These are phyloP conservation scores for Cladobotryum protrusum DNA, from an alignment of 2,329 filamentous ascomycete genomes.

Conservation along the genomic window DNA sequence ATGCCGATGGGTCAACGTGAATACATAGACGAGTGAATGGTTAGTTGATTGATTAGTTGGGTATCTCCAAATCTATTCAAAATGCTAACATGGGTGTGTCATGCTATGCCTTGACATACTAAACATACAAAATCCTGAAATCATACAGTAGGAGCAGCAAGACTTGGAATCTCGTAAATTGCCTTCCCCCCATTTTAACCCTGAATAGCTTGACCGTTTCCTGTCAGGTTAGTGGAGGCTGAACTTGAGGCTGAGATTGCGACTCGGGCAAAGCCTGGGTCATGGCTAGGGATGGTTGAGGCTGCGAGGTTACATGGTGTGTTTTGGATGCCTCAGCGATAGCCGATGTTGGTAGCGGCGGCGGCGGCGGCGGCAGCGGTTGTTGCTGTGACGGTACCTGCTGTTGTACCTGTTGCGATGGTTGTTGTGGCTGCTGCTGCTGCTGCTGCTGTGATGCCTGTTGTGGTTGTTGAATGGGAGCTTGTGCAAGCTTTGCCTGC, in stretches of 20 bases:
- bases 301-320: background rate
- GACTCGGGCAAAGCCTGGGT: background rate
- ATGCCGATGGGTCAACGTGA: too few species aligned
- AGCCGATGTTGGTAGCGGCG: background rate
- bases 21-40: too few species aligned
- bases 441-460: background rate
- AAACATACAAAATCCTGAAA: too few species aligned
- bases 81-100: too few species aligned
- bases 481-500: slow-evolving; percentile 1
- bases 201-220: too few species aligned
- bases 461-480: slow-evolving; percentile 4
- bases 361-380: background rate
- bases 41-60: too few species aligned
- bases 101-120: too few species aligned
- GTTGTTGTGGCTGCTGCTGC: slow-evolving; percentile 3
- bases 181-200: too few species aligned
- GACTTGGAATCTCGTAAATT: too few species aligned
- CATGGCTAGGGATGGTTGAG: background rate
- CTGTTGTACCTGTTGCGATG: background rate
- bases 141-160: too few species aligned
- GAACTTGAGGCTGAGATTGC: background rate
- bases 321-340: background rate
- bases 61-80: too few species aligned
- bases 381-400: background rate
- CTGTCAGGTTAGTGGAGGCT: background rate